Base-by-base conservation (phyloP, 1,284 basidiomycete genomes). In the Anthracocystis panici-leucophaei region DNA sequence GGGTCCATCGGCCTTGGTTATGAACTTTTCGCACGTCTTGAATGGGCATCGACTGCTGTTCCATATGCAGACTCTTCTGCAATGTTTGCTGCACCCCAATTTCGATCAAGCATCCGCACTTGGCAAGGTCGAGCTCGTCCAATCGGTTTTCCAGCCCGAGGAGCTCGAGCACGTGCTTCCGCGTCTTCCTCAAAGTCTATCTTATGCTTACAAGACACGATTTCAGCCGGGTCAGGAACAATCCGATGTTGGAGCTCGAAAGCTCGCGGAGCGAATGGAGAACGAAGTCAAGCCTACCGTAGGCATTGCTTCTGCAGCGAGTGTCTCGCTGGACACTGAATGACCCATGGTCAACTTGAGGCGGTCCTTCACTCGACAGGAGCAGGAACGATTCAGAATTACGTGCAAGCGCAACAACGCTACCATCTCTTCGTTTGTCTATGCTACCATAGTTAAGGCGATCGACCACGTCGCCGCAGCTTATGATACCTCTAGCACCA, bases 261-360 rank as follows among this genome's bases (percentile, higher is more conserved):
- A 45, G 42, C 42, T 45, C 2, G 21, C 42, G 4, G 21, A 45
- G 11, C 42, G 21, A 14, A n/a, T 45, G 42, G 42, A 45, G 42
- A 45, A 45, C 11, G 42, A 23, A 2, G 21, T 23, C 20, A 45
- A 45, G 42, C 42, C 42, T 12, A 45, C 42, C 21, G 25, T 45
- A 3, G 42, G 21, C 3, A 45, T 45, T 23, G 42, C 42, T 45
- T 45, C 42, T 25, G 42, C 42, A 14, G 21, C 42, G 8, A 14
- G 21, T 23, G 20, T 23, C 4, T 7, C 27, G 2, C 42, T n/a
- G 8, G 41, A 45, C 42, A 5, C 3, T 23, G 21, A 25, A 6
- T 20, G 42, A 45, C 42, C 42, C 9, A 45, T 45, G 42, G 21
- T 45, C 42, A 45, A 45, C 42, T 45, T 45, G 42, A 45, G 42